Evolutionary conservation across 768 basidiomycete genomes (phyloP), one percentile per base, ranked within the genome.

Genomic region (Pilatotrama ljubarskyi): DNA sequence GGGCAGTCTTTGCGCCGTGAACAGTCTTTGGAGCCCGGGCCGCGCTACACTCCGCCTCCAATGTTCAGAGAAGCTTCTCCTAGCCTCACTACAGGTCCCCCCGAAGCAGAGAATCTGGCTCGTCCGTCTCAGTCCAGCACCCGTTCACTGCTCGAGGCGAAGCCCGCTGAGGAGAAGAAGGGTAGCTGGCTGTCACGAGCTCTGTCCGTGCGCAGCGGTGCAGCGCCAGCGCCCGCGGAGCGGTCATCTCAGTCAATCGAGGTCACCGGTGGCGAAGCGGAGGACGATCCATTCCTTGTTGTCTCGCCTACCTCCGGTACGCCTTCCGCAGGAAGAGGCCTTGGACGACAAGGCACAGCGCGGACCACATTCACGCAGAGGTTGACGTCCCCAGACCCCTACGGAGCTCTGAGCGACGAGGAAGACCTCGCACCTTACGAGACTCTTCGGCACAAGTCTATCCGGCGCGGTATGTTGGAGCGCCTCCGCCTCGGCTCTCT

Each of bases 401-500:
- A 55, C n/a, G 59, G 43, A 8, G 50, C 55, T 10, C n/a, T 62
- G 11, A 58, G 61, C 50, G 60, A 63, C 41, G 69, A 70, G 62
- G 73, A 51, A 29, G 74, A 63, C 66, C 71, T 61, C 55, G 51
- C 59, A 26, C 79, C 79, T 0, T 81, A 79, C 72, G 82, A 80
- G 56, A 72, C 75, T 29, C 69, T 81, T 18, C 75, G 80, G 7
- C 80, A 81, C 63, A 80, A 77, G 66, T 81, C 80, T 63, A 82
- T 84, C 66, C 78, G 81, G 50, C 79, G 82, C 9, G 79, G 75
- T 10, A 80, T 84, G 35, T 67, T 84, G 46, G 80, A 78, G 64
- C 74, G 71, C 63, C 71, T 75, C 17, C 67, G 66, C 32, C 51
- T 55, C 9, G 68, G 73, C 52, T 69, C 75, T 47, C 74, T 70